Conservation (phyloP, 805 yeast genomes). For the Candida verbasci region DNA sequence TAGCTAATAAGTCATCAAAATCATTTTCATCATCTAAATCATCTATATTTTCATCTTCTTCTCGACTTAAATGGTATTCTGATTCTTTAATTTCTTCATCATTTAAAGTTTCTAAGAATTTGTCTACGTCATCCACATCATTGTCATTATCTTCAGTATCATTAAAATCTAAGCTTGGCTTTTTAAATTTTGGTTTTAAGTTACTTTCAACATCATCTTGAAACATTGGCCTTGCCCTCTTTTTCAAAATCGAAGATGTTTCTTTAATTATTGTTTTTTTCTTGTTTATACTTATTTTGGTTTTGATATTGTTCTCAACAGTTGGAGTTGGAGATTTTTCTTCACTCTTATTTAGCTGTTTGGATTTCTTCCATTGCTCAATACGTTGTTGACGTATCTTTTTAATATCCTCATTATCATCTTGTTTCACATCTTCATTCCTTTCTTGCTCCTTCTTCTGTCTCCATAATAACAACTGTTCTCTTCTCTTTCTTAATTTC, state of each 20-base stretch:
- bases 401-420: constrained; percentile 12
- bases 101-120: constrained; percentile 3
- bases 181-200: constrained; percentile 15
- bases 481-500: constrained; percentile 41
- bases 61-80: too few species aligned
- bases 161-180: too few species aligned
- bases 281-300: constrained; percentile 5
- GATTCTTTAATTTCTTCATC: too few species aligned
- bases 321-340: neutral
- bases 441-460: constrained; percentile 42
- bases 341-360: constrained; percentile 8
- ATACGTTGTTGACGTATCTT: constrained; percentile 34
- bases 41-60: constrained; percentile 15
- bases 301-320: neutral
- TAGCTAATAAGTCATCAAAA: constrained; percentile 27
- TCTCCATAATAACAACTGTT: constrained; percentile 58
- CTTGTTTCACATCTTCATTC: constrained; percentile 9
- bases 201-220: constrained; percentile 27
- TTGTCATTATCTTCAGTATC: constrained; percentile 2
- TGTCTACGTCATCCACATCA: constrained; percentile 19
- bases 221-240: constrained; percentile 16
- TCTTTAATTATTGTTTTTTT: constrained; percentile 5
- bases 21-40: constrained; percentile 30
- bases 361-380: constrained; percentile 50
- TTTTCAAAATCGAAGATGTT: constrained; percentile 7